These are phyloP conservation scores for Euphrasia arctica DNA, from an alignment of 305 asterid species.

Conservation along the genomic window DNA sequence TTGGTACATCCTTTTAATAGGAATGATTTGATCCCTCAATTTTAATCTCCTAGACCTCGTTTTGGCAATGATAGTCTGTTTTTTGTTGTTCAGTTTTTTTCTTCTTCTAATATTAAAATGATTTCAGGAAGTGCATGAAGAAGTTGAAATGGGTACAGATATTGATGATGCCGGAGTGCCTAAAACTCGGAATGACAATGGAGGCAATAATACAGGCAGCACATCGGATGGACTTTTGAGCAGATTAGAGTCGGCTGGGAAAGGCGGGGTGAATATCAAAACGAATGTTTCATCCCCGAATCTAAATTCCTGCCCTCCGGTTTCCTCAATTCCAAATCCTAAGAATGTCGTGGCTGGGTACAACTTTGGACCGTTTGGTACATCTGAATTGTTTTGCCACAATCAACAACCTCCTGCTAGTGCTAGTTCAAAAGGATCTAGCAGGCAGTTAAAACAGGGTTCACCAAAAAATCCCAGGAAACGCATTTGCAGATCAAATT, in stretches of 20 bases:
- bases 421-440: conserved; percentile 31
- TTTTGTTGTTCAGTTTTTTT: neutral
- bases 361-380: conserved; percentile 37
- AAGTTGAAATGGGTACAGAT: conserved; percentile 39
- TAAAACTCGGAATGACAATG: conserved; percentile 22
- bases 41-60: conserved; percentile 10
- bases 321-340: conserved; percentile 39
- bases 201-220: conserved; percentile 32
- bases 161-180: conserved; percentile 27
- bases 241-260: conserved; percentile 26
- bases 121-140: conserved; percentile 49
- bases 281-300: conserved; percentile 36
- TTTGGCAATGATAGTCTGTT: neutral
- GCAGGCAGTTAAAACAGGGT: conserved; percentile 11
- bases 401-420: conserved; percentile 30
- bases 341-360: conserved; percentile 27
- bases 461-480: conserved; percentile 45
- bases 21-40: conserved; percentile 14
- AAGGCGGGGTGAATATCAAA: conserved; percentile 23
- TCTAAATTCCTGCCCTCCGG: conserved; percentile 49
- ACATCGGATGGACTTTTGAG: conserved; percentile 29
- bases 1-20: neutral
- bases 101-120: conserved; percentile 11
- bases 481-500: conserved; percentile 38
- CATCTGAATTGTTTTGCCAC: conserved; percentile 24